Percentiles rank a stretch among this genome's conserved stretches.
Evolutionary conservation across 2,329 filamentous ascomycete genomes (phyloP).

Genomic region (Phialemonium atrogriseum): DNA sequence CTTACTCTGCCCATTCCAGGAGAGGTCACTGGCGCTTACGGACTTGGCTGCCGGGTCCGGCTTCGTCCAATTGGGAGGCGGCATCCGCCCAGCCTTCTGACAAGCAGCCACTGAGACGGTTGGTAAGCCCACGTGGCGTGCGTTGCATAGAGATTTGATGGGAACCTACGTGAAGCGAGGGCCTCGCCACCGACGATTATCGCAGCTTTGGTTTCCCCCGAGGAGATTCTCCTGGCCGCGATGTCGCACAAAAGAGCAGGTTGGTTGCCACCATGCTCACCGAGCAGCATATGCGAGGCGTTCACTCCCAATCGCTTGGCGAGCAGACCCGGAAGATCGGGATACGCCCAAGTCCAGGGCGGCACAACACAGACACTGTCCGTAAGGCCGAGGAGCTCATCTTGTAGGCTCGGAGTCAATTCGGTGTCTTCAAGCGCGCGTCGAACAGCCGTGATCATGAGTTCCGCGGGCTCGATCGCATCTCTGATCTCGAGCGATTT

Average conservation of each 20-base stretch:
- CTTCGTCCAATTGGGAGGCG: constrained; percentile 52
- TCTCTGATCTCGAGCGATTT: constrained; percentile 42
- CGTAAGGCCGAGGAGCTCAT: constrained; percentile 33
- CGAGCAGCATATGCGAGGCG: constrained; percentile 38
- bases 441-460: constrained; percentile 50
- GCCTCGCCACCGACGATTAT: constrained; percentile 58
- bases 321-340: constrained; percentile 47
- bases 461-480: constrained; percentile 40
- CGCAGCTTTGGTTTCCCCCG: constrained; percentile 45
- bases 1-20: constrained; percentile 29
- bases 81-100: constrained; percentile 22
- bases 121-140: not conserved
- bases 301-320: constrained; percentile 37
- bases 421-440: constrained; percentile 45
- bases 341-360: constrained; percentile 60
- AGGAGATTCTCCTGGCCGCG: constrained; percentile 47
- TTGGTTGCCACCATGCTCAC: constrained; percentile 55
- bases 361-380: constrained; percentile 53
- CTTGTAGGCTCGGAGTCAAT: constrained; percentile 16
- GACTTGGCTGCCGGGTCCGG: constrained; percentile 34
- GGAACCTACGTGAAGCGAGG: constrained; percentile 43
- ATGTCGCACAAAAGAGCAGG: constrained; percentile 56
- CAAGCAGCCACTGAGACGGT: constrained; percentile 20
- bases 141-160: not conserved
- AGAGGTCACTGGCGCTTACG: constrained; percentile 42